phyloP scores from a whole-genome alignment of 106 monocot species.

The Apostasia ramifera region DNA sequence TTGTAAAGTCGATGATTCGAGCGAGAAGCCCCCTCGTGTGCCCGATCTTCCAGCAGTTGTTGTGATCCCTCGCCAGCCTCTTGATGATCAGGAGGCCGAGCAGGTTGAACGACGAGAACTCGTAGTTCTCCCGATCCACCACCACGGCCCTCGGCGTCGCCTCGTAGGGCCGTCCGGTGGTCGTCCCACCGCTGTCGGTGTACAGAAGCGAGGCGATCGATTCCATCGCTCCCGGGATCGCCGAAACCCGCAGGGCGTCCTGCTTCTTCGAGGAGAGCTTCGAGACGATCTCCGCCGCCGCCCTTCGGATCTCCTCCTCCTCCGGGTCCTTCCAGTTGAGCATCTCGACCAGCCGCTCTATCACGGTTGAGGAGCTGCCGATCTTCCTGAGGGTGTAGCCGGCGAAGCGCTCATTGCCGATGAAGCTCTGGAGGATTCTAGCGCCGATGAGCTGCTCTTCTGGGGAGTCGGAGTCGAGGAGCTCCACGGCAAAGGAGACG shows the following conservation, averaged over 20 bases:
- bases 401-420: background rate
- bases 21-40: slow-evolving; percentile 9
- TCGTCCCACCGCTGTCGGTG: background rate
- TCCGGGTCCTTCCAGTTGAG: slow-evolving; percentile 15
- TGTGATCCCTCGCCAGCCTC: slow-evolving; percentile 7
- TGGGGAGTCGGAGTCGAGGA: slow-evolving; percentile 7
- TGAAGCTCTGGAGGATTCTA: slow-evolving; percentile 2
- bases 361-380: slow-evolving; percentile 4
- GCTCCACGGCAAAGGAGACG: slow-evolving; percentile 8
- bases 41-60: slow-evolving; percentile 10
- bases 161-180: background rate
- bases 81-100: slow-evolving; percentile 9
- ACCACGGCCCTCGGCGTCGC: background rate
- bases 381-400: slow-evolving; percentile 14
- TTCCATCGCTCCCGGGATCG: slow-evolving; percentile 15
- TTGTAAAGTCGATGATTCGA: slow-evolving; percentile 10
- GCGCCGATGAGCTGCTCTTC: slow-evolving; percentile 25
- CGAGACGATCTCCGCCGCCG: slow-evolving; percentile 7
- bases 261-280: slow-evolving; percentile 13
- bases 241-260: slow-evolving; percentile 4
- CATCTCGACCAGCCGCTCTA: slow-evolving; percentile 18
- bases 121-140: background rate
- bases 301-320: slow-evolving; percentile 9
- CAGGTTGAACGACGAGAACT: slow-evolving; percentile 13
- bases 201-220: slow-evolving; percentile 14